Conservation (phyloP, 306 rosid genomes). For the Cucumis melo region DNA sequence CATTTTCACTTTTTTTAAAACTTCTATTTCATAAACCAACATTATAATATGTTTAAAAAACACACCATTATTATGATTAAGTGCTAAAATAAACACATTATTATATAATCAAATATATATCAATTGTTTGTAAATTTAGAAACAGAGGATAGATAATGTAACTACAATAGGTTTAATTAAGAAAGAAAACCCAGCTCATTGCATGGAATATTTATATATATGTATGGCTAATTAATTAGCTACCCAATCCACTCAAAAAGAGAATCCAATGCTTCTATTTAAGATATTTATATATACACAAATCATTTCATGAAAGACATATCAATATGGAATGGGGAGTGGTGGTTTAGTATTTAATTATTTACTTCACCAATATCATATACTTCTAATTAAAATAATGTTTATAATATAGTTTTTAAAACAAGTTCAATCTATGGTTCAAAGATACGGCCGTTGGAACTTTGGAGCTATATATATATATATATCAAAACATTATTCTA, state of each 20-base stretch:
- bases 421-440: background rate
- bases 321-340: background rate
- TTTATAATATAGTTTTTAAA: background rate
- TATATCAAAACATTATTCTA: background rate
- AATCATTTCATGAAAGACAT: background rate
- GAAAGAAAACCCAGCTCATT: background rate
- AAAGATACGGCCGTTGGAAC: background rate
- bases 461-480: background rate
- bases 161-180: background rate
- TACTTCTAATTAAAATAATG: background rate
- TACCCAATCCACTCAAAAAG: background rate
- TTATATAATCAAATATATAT: too few relatives aligned
- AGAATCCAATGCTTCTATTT: conserved; percentile 3
- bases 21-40: too few relatives aligned
- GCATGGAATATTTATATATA: background rate
- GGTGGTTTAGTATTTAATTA: background rate
- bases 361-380: background rate
- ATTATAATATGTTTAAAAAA: too few relatives aligned
- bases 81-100: too few relatives aligned
- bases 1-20: too few relatives aligned
- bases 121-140: too few relatives aligned
- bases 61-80: too few relatives aligned
- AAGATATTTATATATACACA: background rate
- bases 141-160: background rate
- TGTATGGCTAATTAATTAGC: background rate